A percentile compares a stretch with the other conserved stretches of the same genome.
Conservation (phyloP, 768 basidiomycete species). For the Phylloporus sp. region DNA sequence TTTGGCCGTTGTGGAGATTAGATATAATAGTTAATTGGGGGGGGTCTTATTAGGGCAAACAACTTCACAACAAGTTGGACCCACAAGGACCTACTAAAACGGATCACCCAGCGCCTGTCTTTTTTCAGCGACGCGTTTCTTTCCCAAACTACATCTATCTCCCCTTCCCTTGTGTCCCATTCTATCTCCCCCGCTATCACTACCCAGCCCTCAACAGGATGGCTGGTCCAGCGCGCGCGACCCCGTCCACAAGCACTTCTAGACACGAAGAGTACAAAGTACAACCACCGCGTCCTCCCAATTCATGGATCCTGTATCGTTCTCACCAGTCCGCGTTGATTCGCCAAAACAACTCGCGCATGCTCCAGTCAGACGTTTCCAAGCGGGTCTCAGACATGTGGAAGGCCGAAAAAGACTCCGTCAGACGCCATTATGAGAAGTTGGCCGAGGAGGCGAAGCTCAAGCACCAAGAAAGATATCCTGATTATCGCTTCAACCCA, state of each 20-base stretch:
- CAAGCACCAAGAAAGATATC: slow-evolving; percentile 49
- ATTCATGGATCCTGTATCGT: slow-evolving; percentile 82
- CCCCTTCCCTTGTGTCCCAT: slow-evolving; percentile 4
- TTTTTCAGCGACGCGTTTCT: slow-evolving; percentile 30
- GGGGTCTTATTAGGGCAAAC: slow-evolving; percentile 21
- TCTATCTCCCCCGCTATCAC: slow-evolving; percentile 4
- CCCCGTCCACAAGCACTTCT: neutral
- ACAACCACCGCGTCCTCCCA: slow-evolving; percentile 64
- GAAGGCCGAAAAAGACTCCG: slow-evolving; percentile 48
- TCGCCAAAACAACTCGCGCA: slow-evolving; percentile 28
- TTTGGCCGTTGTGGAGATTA: slow-evolving; percentile 9
- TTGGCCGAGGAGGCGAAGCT: slow-evolving; percentile 51
- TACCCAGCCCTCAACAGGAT: slow-evolving; percentile 16
- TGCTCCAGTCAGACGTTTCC: slow-evolving; percentile 62
- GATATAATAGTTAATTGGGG: slow-evolving; percentile 8
- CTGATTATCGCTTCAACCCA: slow-evolving; percentile 56
- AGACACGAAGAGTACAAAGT: slow-evolving; percentile 13
- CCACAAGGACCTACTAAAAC: slow-evolving; percentile 35
- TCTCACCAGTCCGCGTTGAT: slow-evolving; percentile 44
- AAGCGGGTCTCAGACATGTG: slow-evolving; percentile 61
- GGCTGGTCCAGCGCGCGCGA: slow-evolving; percentile 19
- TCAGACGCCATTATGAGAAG: slow-evolving; percentile 50
- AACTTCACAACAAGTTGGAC: slow-evolving; percentile 33
- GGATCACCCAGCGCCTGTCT: slow-evolving; percentile 16
- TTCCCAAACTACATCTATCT: slow-evolving; percentile 18